phyloP scores from a whole-genome alignment of 2,329 filamentous ascomycete genomes.

The Scedosporium dehoogii region DNA sequence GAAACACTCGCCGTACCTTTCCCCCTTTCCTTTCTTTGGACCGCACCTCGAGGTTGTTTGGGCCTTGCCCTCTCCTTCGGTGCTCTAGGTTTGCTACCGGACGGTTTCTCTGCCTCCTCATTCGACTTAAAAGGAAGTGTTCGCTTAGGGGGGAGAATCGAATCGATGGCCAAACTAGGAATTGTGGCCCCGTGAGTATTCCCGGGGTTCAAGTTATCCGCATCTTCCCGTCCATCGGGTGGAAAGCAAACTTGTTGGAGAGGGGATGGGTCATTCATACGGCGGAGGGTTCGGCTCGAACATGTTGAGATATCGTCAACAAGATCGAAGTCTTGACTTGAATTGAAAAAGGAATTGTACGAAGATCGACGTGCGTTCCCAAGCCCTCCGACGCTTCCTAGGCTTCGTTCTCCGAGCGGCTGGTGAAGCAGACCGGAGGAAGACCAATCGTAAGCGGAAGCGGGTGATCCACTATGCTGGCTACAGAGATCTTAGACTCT shows the following conservation, averaged over 20 bases:
- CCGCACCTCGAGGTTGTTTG: neutral
- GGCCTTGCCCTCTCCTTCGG: neutral
- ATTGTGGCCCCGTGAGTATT: neutral
- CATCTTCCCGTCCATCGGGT: neutral
- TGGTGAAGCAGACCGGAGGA: neutral
- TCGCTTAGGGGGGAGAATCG: conserved; percentile 1
- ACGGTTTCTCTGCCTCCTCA: neutral
- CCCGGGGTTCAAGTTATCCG: neutral
- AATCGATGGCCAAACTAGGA: neutral
- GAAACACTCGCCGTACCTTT: neutral
- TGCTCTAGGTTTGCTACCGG: neutral
- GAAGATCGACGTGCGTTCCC: neutral
- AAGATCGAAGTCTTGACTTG: neutral
- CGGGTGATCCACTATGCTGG: too few relatives aligned
- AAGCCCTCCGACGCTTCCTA: neutral
- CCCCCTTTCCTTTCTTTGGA: neutral
- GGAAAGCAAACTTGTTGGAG: conserved; percentile 2
- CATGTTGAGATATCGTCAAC: neutral
- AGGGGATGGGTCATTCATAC: neutral
- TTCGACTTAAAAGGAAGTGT: conserved; percentile 2
- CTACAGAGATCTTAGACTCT: too few relatives aligned
- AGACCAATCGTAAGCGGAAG: neutral
- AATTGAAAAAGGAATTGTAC: neutral
- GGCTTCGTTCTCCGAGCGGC: neutral
- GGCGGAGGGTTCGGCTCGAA: neutral